Percentiles rank a stretch among this genome's conserved stretches.
Evolutionary conservation across 352 stramenopile genomes (phyloP).

Genomic region (Globisporangium carolinianum): DNA sequence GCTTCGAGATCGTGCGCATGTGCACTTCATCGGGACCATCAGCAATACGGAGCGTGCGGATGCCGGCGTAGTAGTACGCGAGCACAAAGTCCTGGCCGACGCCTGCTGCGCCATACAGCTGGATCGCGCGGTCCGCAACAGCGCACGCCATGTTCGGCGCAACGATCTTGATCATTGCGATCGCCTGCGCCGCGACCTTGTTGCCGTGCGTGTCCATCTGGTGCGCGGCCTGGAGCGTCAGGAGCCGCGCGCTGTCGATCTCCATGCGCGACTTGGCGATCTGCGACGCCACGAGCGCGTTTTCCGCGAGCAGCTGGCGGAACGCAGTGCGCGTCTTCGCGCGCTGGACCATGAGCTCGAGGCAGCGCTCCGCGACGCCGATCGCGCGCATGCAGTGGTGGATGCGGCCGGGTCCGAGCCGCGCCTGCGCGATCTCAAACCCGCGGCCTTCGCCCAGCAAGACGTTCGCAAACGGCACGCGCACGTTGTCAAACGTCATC

Average conservation of each 20-base stretch:
- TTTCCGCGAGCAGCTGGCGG: conserved; percentile 89
- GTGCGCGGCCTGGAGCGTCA: conserved; percentile 87
- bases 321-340: conserved; percentile 92
- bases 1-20: conserved; percentile 90
- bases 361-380: conserved; percentile 82
- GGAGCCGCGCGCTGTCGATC: conserved; percentile 74
- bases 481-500: conserved; percentile 93
- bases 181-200: conserved; percentile 87
- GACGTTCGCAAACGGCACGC: conserved; percentile 87
- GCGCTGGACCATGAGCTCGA: conserved; percentile 84
- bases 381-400: conserved; percentile 98
- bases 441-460: conserved; percentile 76
- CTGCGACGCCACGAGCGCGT: conserved; percentile 70
- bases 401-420: conserved; percentile 93
- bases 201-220: conserved; percentile 84
- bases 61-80: conserved; percentile 83
- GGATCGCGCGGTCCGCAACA: conserved; percentile 90
- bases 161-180: conserved; percentile 96
- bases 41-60: conserved; percentile 92
- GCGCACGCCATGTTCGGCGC: conserved; percentile 87
- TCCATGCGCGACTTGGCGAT: conserved; percentile 80
- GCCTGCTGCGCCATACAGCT: conserved; percentile 69
- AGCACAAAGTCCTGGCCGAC: conserved; percentile 93
- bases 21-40: conserved; percentile 97
- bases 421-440: conserved; percentile 88